Evolutionary conservation across 805 yeast species (phyloP), one percentile per base, ranked within the genome.

Genomic region (Myxozyma neotropica): DNA sequence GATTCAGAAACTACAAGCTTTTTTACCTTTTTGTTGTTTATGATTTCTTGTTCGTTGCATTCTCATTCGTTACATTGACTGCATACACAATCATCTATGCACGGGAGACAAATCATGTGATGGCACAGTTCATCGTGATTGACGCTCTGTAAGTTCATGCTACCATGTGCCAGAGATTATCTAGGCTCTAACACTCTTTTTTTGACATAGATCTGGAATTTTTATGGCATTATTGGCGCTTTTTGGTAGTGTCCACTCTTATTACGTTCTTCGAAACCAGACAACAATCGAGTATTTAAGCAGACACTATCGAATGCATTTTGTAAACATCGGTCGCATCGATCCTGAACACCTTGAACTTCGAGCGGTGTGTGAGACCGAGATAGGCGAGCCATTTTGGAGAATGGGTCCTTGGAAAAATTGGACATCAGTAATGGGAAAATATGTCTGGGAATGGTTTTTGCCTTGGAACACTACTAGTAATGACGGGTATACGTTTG

Each of bases 1-100:
- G 96, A 0, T 80, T 81, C 59, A 71, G 75, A 39, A 92, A 93
- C 72, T 83, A 83, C 70, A 70, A 80, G 51, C 73, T 77, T 29
- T 91, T 91, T 67, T 53, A 85, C 2, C 83, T 81, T 61, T 85
- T 66, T 46, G 47, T 66, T 6, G 23, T 58, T 15, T 31, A 53
- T n/a, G 36, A 55, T 21, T 21, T 39, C 10, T 15, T 58, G 21
- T 35, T 48, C 24, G 38, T 52, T 19, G 36, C 45, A n/a, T 66
- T 66, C 38, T 35, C 44, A 24, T 39, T 61, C 27, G 57, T 55
- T 29, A 53, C 67, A 10, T 44, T 61, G 47, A 44, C 58, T 12
- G 31, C 29, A 10, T 63, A 59, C 31, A 53, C 63, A 17, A 39
- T 44, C 8, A 51, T 35, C 5, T 59, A 52, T 42, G 42, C 52